Percentiles rank a stretch among this genome's conserved stretches.
Conservation (phyloP, 768 basidiomycete genomes). For the Pleurotus eryngii region DNA sequence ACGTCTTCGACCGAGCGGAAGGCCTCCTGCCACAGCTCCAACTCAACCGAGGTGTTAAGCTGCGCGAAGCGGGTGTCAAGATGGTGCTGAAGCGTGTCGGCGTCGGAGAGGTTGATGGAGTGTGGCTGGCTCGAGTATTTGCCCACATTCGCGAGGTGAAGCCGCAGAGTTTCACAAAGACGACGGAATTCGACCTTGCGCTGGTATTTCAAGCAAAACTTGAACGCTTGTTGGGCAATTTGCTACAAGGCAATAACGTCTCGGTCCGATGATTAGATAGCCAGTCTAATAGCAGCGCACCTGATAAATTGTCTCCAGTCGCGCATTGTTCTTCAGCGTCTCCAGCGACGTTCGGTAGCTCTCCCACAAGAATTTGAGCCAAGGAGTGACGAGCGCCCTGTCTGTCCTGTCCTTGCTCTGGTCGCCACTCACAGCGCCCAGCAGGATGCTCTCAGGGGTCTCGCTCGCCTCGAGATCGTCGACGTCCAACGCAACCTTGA, state of each 20-base stretch:
- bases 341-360: constrained; percentile 94
- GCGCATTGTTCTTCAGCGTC: constrained; percentile 92
- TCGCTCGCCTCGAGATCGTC: constrained; percentile 96
- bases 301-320: constrained; percentile 93
- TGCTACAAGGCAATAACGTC: constrained; percentile 43
- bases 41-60: constrained; percentile 93
- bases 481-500: constrained; percentile 72
- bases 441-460: constrained; percentile 88
- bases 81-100: constrained; percentile 92
- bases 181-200: constrained; percentile 97
- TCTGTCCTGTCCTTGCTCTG: constrained; percentile 95
- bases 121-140: constrained; percentile 95
- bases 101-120: constrained; percentile 92
- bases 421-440: constrained; percentile 85
- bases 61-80: constrained; percentile 97
- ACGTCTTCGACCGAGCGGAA: constrained; percentile 99
- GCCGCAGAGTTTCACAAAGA: constrained; percentile 91
- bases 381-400: constrained; percentile 91
- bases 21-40: constrained; percentile 98
- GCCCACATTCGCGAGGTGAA: constrained; percentile 90
- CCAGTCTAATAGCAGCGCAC: constrained; percentile 28
- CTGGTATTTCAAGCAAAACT: constrained; percentile 90
- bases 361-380: constrained; percentile 99
- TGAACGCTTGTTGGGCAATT: constrained; percentile 96
- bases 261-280: too few relatives aligned